Evolutionary conservation across 2,329 filamentous ascomycete species (phyloP).

Genomic region (Colletotrichum endophyticum): DNA sequence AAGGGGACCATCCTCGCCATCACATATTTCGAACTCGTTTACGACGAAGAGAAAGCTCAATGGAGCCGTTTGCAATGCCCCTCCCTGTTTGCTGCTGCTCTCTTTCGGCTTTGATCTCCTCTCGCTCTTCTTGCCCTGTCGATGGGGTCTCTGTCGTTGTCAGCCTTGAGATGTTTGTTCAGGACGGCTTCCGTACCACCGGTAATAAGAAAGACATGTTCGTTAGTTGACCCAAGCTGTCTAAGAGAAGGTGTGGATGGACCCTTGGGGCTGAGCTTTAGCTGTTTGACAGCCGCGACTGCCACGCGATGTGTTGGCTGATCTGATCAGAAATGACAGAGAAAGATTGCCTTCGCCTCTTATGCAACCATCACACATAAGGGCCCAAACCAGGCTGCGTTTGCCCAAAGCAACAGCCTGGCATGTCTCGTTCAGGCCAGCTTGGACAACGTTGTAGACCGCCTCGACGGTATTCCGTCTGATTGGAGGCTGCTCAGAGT

Average conservation of each 20-base stretch:
- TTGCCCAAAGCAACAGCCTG: not conserved
- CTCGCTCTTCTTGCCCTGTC: not conserved
- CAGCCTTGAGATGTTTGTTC: not conserved
- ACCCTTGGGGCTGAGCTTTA: not conserved
- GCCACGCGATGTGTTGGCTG: not conserved
- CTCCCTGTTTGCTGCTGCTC: not conserved
- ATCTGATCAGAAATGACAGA: slow-evolving; percentile 19
- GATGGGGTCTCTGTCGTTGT: not conserved
- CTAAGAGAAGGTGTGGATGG: not conserved
- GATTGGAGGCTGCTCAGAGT: not conserved
- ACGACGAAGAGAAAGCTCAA: no score
- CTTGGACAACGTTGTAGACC: not conserved
- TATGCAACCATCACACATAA: not conserved
- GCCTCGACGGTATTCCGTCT: not conserved
- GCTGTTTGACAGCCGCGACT: not conserved
- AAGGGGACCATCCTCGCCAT: no score
- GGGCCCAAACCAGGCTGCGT: not conserved
- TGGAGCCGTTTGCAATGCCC: no score
- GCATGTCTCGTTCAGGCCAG: not conserved
- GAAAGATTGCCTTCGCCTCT: not conserved
- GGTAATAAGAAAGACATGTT: not conserved
- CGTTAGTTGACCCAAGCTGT: rapidly evolving
- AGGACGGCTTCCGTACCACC: not conserved
- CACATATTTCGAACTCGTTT: no score
- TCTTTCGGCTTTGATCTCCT: not conserved